phyloP scores from a whole-genome alignment of 495 filamentous ascomycete genomes.

The Haplographium delicatum region DNA sequence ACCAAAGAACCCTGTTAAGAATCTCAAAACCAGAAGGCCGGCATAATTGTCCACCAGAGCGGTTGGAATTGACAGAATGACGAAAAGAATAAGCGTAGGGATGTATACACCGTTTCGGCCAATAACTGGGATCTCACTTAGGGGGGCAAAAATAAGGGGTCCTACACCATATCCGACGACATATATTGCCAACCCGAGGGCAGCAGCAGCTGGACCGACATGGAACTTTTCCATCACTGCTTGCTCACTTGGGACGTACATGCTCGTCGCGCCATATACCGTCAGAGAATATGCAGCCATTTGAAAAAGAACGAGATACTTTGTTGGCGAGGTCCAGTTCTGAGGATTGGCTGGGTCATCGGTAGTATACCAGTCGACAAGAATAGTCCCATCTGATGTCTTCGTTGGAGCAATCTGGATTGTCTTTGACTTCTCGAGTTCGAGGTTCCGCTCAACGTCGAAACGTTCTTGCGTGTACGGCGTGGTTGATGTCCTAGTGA shows the following conservation, averaged over 20 bases:
- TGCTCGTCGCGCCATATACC: conserved; percentile 39
- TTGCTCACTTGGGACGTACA: conserved; percentile 36
- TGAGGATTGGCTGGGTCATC: conserved; percentile 49
- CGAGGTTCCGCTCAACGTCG: conserved; percentile 28
- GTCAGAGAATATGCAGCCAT: conserved; percentile 41
- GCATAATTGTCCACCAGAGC: conserved; percentile 64
- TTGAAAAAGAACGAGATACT: conserved; percentile 37
- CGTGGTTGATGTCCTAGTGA: conserved; percentile 8
- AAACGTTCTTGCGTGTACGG: conserved; percentile 30
- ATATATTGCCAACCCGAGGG: conserved; percentile 40
- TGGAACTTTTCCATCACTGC: conserved; percentile 43
- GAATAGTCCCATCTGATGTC: conserved; percentile 41
- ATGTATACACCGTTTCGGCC: conserved; percentile 62
- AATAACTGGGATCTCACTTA: conserved; percentile 57
- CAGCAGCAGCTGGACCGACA: conserved; percentile 46
- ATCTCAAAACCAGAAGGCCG: conserved; percentile 65
- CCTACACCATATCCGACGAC: conserved; percentile 38
- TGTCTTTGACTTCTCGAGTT: conserved; percentile 33
- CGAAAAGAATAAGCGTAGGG: conserved; percentile 58
- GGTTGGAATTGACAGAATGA: conserved; percentile 68
- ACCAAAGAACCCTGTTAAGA: conserved; percentile 66
- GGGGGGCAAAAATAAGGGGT: conserved; percentile 32
- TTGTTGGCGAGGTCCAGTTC: conserved; percentile 39
- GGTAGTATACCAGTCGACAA: conserved; percentile 50
- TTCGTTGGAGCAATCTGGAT: conserved; percentile 37